These are phyloP conservation scores for Taiozyma sp. DNA, from an alignment of 1,139 yeast genomes.

Conservation along the genomic window DNA sequence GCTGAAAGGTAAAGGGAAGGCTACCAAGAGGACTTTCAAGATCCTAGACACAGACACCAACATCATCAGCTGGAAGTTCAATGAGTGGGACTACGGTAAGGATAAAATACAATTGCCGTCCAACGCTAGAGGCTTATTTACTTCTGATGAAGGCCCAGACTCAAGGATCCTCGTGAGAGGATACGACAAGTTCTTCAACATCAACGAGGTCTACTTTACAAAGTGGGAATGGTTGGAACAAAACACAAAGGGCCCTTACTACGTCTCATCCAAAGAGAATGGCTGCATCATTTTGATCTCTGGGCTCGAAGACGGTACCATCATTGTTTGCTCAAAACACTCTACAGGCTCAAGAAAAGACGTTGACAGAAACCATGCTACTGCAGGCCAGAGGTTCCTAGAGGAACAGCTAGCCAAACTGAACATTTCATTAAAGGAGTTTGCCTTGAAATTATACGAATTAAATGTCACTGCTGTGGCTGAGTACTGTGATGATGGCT, in stretches of 20 bases:
- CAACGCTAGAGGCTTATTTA: constrained; percentile 83
- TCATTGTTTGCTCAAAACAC: constrained; percentile 85
- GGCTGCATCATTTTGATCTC: constrained; percentile 89
- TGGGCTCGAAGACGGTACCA: constrained; percentile 68
- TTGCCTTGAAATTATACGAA: constrained; percentile 52
- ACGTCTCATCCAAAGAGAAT: constrained; percentile 80
- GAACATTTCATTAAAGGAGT: constrained; percentile 38
- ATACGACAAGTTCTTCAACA: constrained; percentile 90
- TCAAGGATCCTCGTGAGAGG: constrained; percentile 70
- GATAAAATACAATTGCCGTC: constrained; percentile 54
- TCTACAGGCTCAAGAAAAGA: constrained; percentile 70
- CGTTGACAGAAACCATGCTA: constrained; percentile 62
- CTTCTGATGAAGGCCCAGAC: constrained; percentile 33
- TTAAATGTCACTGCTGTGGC: constrained; percentile 79
- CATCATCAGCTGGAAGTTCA: constrained; percentile 68
- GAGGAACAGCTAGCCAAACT: constrained; percentile 41
- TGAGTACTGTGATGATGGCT: constrained; percentile 86
- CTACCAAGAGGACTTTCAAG: constrained; percentile 30
- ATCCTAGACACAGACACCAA: constrained; percentile 27
- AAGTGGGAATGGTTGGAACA: constrained; percentile 40
- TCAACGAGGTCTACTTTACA: constrained; percentile 59
- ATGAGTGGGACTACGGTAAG: constrained; percentile 82
- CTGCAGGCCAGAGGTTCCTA: constrained; percentile 62
- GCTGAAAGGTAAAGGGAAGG: constrained; percentile 31
- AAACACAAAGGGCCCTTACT: constrained; percentile 71